These are phyloP conservation scores for Neoascochyta sp. DNA, from an alignment of 2,329 filamentous ascomycete genomes.

Conservation along the genomic window DNA sequence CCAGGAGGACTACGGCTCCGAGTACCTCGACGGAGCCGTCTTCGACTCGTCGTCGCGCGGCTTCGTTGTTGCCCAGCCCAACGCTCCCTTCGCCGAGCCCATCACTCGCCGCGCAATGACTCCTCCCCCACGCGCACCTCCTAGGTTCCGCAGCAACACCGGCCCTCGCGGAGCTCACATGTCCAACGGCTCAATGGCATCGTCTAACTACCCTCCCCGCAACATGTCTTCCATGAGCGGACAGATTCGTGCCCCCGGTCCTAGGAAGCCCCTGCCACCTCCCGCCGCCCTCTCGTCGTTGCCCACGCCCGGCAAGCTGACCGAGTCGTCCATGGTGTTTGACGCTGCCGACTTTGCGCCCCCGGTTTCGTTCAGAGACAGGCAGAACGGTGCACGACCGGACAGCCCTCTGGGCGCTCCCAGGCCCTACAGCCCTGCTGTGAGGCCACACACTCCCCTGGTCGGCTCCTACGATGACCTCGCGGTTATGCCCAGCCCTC, in stretches of 20 bases:
- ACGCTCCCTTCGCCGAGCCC: conserved; percentile 72
- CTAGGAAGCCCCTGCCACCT: conserved; percentile 64
- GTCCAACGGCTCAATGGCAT: conserved; percentile 51
- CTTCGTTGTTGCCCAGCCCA: conserved; percentile 55
- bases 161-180: conserved; percentile 40
- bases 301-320: conserved; percentile 80
- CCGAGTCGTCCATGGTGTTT: conserved; percentile 69
- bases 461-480: conserved; percentile 85
- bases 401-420: conserved; percentile 57
- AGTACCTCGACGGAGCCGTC: conserved; percentile 61
- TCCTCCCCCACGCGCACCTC: conserved; percentile 70
- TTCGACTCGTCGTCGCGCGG: conserved; percentile 57
- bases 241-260: conserved; percentile 27
- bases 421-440: conserved; percentile 68
- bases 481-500: conserved; percentile 77
- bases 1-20: conserved; percentile 71
- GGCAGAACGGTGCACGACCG: conserved; percentile 61
- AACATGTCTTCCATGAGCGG: conserved; percentile 44
- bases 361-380: conserved; percentile 58
- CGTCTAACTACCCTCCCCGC: conserved; percentile 36
- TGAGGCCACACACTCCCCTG: conserved; percentile 73
- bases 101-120: conserved; percentile 92
- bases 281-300: conserved; percentile 70
- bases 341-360: conserved; percentile 84
- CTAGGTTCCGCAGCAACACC: conserved; percentile 47